Evolutionary conservation across 1,139 yeast genomes (phyloP), one percentile per base, ranked within the genome.

Genomic region (Chernovozyma aurita): DNA sequence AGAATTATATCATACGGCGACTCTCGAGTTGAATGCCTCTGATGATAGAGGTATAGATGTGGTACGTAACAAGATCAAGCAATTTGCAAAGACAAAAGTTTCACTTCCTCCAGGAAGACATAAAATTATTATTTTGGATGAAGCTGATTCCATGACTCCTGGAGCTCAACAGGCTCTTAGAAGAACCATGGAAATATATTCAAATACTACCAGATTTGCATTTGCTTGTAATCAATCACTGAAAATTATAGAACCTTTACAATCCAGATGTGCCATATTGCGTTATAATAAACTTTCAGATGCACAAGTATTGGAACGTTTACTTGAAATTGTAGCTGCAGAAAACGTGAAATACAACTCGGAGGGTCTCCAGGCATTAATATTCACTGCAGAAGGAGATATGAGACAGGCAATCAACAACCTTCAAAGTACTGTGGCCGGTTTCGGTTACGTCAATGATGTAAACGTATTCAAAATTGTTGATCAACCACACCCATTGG

Each of bases 341-440:
- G 98, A 92, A 55, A 60, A 78, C 27, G 86, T 90, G 13, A 68
- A 87, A 52, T 86, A 78, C 57, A 78, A 92, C 26, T 85, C 88
- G 42, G 97, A 87, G 57, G 99, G 99, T 0, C 64, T 92, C 28
- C 90, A 88, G 48, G 98, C 98, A 0, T 70, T 92, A 42, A 78
- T 94, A n/a, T 92, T 92, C 63, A 84, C 97, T 0, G 95, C 97
- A 0, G 99, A 92, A 57, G 98, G 98, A 39, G 99, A 92, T 56
- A 92, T 94, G 98, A 77, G 99, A 61, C 98, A 92, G 58, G 98
- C 98, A 0, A 76, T 94, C 35, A 94, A 94, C 53, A 92, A 92
- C 57, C 59, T 92, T 40, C 98, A 92, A 55, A 82, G 95, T 55
- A 88, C 97, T 0, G 94, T 82, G 21, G 88, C 96, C 1, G 98